Evolutionary conservation across 2,329 filamentous ascomycete species (phyloP).

Genomic region (Alternaria postmessia): DNA sequence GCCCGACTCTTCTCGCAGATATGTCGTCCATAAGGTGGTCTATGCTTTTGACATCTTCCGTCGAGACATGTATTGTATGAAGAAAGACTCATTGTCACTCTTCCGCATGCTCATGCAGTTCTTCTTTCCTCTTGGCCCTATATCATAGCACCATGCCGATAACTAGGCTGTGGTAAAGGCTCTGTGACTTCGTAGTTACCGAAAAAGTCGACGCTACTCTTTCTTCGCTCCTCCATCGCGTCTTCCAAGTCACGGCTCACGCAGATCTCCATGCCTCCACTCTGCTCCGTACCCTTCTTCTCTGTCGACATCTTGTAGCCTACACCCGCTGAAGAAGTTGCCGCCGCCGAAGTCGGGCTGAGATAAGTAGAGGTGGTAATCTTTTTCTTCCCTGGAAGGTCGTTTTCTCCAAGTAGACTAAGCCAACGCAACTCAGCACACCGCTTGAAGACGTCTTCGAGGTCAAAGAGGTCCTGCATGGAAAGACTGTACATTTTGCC

Average conservation of each 20-base stretch:
- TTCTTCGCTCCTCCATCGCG: slow-evolving; percentile 39
- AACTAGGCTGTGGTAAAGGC: slow-evolving; percentile 44
- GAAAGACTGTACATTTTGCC: slow-evolving; percentile 46
- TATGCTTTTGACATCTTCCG: background rate
- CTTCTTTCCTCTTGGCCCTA: slow-evolving; percentile 12
- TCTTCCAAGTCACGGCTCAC: slow-evolving; percentile 43
- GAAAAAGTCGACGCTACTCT: slow-evolving; percentile 47
- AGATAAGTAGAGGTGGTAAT: slow-evolving; percentile 13
- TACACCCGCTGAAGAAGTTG: slow-evolving; percentile 35
- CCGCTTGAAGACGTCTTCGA: slow-evolving; percentile 46
- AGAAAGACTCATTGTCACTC: background rate
- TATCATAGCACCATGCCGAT: slow-evolving; percentile 43
- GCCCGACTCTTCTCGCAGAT: background rate
- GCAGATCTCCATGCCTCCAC: slow-evolving; percentile 49
- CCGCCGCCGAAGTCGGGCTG: slow-evolving; percentile 23
- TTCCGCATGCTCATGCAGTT: background rate
- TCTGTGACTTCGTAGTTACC: slow-evolving; percentile 47
- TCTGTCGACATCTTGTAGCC: slow-evolving; percentile 47
- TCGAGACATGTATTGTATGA: background rate
- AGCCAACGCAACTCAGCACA: slow-evolving; percentile 46
- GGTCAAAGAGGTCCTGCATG: slow-evolving; percentile 48
- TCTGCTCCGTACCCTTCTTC: slow-evolving; percentile 44
- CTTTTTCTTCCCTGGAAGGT: slow-evolving; percentile 18
- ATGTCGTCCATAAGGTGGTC: background rate
- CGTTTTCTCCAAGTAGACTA: slow-evolving; percentile 35